Percentiles rank a stretch among this genome's conserved stretches.
These are phyloP conservation scores for Arthonia radiata DNA, from an alignment of 495 filamentous ascomycete genomes.

Conservation along the genomic window DNA sequence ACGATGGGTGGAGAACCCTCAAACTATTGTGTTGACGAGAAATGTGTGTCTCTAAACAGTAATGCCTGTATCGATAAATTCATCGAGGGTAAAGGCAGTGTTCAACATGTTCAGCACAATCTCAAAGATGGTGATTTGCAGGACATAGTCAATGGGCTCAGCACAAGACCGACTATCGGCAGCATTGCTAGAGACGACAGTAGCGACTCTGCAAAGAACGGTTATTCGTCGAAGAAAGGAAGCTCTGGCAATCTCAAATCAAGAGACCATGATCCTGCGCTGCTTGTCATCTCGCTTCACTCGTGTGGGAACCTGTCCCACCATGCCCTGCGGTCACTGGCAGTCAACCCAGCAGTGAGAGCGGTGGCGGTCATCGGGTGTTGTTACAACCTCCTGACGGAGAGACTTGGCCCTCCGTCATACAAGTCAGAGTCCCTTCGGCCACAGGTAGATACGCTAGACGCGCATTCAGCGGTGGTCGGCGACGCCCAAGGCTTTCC, in stretches of 20 bases:
- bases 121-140: slow-evolving; percentile 21
- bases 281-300: slow-evolving; percentile 86
- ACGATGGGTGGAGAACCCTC: too few species aligned
- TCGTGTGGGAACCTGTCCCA: slow-evolving; percentile 95
- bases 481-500: slow-evolving; percentile 81
- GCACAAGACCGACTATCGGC: too few species aligned
- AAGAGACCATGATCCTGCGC: slow-evolving; percentile 19
- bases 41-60: too few species aligned
- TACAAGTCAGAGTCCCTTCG: slow-evolving; percentile 47
- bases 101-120: slow-evolving; percentile 29
- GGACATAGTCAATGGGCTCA: slow-evolving; percentile 10
- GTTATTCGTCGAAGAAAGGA: too few species aligned
- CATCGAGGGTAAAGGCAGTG: slow-evolving; percentile 17
- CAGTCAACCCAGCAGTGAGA: slow-evolving; percentile 56
- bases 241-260: too few species aligned
- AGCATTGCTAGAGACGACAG: too few species aligned
- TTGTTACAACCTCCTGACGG: slow-evolving; percentile 91
- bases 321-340: slow-evolving; percentile 66
- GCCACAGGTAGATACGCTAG: slow-evolving; percentile 32
- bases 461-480: slow-evolving; percentile 23
- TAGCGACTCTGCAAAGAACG: too few species aligned
- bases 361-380: slow-evolving; percentile 89
- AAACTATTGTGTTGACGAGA: too few species aligned
- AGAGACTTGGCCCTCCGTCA: slow-evolving; percentile 63
- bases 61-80: too few species aligned